These are phyloP conservation scores for Euphrasia arctica DNA, from an alignment of 305 asterid genomes.

Conservation along the genomic window DNA sequence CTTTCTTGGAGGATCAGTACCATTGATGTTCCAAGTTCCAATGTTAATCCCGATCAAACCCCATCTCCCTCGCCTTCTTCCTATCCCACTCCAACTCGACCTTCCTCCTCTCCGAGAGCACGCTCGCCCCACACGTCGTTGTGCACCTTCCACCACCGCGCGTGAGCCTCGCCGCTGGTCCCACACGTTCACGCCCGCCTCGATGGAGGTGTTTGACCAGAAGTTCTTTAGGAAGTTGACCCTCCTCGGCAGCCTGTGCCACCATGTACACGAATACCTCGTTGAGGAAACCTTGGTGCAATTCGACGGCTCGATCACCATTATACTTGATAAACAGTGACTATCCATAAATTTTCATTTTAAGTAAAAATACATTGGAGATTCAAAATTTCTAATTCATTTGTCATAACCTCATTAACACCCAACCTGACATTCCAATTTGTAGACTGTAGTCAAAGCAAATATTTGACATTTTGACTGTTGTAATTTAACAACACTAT, in stretches of 20 bases:
- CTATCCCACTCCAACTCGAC: slow-evolving; percentile 1
- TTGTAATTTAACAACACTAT: slow-evolving; percentile 10
- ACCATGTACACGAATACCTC: background rate
- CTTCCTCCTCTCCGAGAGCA: slow-evolving; percentile 3
- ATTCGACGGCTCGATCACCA: slow-evolving; percentile 9
- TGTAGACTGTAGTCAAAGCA: too few species aligned
- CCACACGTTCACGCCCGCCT: background rate
- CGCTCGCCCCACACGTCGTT: background rate
- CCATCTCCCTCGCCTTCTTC: background rate
- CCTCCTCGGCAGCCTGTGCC: slow-evolving; percentile 12
- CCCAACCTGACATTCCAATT: too few species aligned
- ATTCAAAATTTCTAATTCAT: too few species aligned
- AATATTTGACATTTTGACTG: too few species aligned
- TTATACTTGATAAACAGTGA: slow-evolving; percentile 31
- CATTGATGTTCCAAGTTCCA: background rate
- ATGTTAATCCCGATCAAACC: background rate
- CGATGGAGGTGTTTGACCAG: background rate
- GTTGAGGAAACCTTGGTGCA: slow-evolving; percentile 5
- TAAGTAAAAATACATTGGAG: too few species aligned
- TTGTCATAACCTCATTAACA: too few species aligned
- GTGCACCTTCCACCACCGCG: slow-evolving; percentile 9
- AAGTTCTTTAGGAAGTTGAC: slow-evolving; percentile 5
- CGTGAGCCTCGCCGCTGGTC: background rate
- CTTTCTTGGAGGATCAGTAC: background rate
- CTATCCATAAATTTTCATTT: slow-evolving; percentile 8